Conservation (phyloP, 371 early-diverging fungal genomes). For the Apophysomyces variabilis region DNA sequence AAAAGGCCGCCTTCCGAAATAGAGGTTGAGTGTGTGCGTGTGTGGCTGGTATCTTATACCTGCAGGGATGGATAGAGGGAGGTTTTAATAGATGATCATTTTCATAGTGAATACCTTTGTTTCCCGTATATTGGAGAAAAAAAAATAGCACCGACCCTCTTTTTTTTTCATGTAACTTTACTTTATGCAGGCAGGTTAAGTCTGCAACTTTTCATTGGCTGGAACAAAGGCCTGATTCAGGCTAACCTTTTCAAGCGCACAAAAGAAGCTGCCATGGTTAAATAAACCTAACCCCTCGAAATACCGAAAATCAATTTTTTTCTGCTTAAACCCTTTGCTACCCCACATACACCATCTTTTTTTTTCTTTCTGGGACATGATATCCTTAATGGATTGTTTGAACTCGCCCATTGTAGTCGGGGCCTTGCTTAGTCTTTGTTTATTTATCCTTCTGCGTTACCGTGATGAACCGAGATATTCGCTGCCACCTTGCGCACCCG, state of each 20-base stretch:
- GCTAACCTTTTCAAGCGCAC: conserved; percentile 20
- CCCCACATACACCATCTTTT: conserved; percentile 7
- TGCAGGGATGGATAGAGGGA: too few species aligned
- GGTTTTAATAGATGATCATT: too few species aligned
- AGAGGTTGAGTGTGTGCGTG: too few species aligned
- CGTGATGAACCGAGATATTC: background rate
- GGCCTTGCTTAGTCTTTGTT: background rate
- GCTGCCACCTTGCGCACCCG: conserved; percentile 45
- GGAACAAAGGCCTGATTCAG: too few species aligned
- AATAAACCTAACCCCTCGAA: conserved; percentile 7
- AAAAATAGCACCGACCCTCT: too few species aligned
- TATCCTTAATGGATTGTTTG: background rate
- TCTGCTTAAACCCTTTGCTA: background rate
- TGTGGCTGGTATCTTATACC: too few species aligned
- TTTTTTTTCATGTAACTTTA: too few species aligned
- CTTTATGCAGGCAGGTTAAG: too few species aligned
- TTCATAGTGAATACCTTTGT: too few species aligned
- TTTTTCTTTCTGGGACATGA: background rate
- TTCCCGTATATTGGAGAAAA: too few species aligned
- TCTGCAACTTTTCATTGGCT: too few species aligned
- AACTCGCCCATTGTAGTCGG: background rate
- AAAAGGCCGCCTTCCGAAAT: too few species aligned
- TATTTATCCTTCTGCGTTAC: background rate
- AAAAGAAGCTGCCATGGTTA: conserved; percentile 15
- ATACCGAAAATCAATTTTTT: background rate